A percentile compares a stretch with the other conserved stretches of the same genome.
These are phyloP conservation scores for Beauveria varroae DNA, from an alignment of 2,329 filamentous ascomycete species.

Conservation along the genomic window DNA sequence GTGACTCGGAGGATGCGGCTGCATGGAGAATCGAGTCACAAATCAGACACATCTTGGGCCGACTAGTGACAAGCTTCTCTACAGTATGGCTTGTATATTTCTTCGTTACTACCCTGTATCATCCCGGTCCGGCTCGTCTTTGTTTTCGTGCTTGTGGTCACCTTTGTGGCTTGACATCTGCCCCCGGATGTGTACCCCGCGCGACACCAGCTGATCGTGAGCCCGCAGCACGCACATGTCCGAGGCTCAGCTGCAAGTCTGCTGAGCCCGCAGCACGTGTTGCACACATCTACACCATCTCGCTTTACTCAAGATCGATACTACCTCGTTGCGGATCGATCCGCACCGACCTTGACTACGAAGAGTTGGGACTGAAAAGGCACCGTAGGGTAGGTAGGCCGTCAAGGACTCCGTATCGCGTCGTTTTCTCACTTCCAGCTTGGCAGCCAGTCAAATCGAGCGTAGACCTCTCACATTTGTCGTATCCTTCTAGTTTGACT, in stretches of 20 bases:
- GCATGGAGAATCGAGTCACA: not conserved
- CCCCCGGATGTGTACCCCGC: too few species aligned
- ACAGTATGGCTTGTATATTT: too few species aligned
- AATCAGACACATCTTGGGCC: not conserved
- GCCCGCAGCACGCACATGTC: not conserved
- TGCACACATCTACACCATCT: not conserved
- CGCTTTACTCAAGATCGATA: not conserved
- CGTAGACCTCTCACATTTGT: too few species aligned
- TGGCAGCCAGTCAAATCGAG: too few species aligned
- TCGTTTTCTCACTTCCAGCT: too few species aligned
- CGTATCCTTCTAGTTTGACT: too few species aligned
- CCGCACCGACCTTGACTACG: not conserved
- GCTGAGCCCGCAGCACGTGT: conserved; percentile 4
- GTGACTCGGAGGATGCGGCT: not conserved
- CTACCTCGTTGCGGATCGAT: not conserved
- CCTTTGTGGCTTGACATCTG: too few species aligned
- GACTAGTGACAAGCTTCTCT: too few species aligned
- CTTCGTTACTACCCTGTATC: too few species aligned
- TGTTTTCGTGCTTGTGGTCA: too few species aligned
- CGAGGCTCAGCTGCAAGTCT: not conserved
- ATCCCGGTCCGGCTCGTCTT: too few species aligned
- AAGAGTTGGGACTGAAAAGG: not conserved
- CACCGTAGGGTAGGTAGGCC: not conserved
- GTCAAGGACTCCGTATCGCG: not conserved
- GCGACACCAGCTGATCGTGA: not conserved